These are phyloP conservation scores for Phytophthora sp. DNA, from an alignment of 352 stramenopile genomes.

Conservation along the genomic window DNA sequence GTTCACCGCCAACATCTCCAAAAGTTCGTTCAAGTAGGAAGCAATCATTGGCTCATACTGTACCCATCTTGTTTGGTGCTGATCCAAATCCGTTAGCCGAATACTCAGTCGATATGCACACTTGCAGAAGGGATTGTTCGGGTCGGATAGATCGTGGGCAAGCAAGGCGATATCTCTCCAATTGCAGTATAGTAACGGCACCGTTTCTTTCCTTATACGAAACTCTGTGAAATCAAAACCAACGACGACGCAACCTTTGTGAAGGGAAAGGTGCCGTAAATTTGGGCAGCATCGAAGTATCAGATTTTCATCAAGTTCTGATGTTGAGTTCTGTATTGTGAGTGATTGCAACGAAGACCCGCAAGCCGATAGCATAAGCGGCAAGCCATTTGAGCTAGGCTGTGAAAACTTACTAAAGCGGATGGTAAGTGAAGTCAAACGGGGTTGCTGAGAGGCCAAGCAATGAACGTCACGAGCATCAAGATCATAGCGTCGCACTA, in stretches of 20 bases:
- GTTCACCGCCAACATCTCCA: neutral
- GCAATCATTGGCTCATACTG: neutral
- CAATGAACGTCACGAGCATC: neutral
- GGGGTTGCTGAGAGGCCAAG: neutral
- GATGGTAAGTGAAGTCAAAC: neutral
- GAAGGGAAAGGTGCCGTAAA: neutral
- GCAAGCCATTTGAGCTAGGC: neutral
- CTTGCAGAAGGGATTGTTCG: neutral
- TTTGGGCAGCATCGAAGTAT: neutral
- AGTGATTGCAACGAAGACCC: neutral
- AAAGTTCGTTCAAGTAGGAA: neutral
- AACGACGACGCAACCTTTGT: neutral
- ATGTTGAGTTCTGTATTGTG: neutral
- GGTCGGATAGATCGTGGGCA: neutral
- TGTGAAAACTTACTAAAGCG: neutral
- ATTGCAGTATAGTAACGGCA: too few species aligned
- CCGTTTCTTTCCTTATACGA: neutral
- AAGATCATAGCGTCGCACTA: neutral
- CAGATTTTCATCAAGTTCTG: neutral
- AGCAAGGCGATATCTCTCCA: neutral
- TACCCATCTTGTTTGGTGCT: neutral
- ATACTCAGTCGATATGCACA: neutral
- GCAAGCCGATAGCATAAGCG: neutral
- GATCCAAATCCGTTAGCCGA: neutral
- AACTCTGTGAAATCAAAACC: neutral